Evolutionary conservation across 345 rosid species (phyloP).

Genomic region (Psidium friedrichsthalianum): DNA sequence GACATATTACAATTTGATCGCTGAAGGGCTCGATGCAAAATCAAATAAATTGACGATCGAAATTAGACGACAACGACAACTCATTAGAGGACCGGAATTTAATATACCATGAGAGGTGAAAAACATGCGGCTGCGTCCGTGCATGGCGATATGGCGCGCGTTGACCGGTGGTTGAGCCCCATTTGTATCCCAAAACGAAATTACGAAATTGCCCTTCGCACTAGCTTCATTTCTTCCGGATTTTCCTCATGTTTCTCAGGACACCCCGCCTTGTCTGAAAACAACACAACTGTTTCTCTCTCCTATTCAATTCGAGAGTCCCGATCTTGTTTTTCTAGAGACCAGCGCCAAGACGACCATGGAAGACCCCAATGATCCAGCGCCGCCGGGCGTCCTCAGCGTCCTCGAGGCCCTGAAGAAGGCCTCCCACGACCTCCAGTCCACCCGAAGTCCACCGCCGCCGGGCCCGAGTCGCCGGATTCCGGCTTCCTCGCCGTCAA

Average conservation of each 20-base stretch:
- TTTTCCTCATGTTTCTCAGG: neutral
- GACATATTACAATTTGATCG: neutral
- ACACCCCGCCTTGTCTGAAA: neutral
- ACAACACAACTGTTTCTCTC: neutral
- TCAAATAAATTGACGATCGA: neutral
- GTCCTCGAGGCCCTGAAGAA: slow-evolving; percentile 59
- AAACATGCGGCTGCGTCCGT: neutral
- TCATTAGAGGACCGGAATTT: neutral
- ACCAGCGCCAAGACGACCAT: neutral
- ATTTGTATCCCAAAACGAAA: neutral
- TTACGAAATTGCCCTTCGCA: neutral
- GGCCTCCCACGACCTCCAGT: slow-evolving; percentile 51
- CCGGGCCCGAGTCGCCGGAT: neutral
- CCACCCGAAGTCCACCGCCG: slow-evolving; percentile 13
- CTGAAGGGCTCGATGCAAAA: neutral
- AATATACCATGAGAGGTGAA: neutral
- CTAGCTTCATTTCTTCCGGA: neutral
- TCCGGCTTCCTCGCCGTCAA: slow-evolving; percentile 36
- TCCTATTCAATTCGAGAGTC: neutral
- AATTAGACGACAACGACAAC: neutral
- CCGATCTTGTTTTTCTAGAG: neutral
- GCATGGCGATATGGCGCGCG: neutral
- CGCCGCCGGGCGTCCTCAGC: neutral
- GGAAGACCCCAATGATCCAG: neutral
- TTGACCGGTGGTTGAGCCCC: neutral